phyloP scores from a whole-genome alignment of 164 flowering plant genomes.

The Santalum album region DNA sequence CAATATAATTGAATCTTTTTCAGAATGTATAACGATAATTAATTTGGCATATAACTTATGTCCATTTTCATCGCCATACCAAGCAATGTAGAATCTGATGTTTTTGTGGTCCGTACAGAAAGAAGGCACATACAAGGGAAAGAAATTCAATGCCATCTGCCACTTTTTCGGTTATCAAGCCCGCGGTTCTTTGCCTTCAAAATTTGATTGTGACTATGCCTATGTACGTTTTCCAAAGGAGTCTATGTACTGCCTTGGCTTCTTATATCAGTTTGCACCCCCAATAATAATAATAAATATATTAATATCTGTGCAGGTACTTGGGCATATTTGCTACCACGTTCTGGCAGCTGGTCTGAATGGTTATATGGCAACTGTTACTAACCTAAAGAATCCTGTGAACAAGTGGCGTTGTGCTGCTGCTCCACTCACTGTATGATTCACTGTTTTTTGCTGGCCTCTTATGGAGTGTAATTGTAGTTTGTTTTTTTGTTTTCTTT shows the following conservation, averaged over 20 bases:
- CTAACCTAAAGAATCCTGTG: slow-evolving; percentile 83
- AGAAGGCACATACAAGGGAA: slow-evolving; percentile 96
- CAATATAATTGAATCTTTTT: no score
- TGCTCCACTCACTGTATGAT: slow-evolving; percentile 81
- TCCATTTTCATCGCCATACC: neutral
- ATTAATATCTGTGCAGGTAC: slow-evolving; percentile 49
- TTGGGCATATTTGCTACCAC: slow-evolving; percentile 92
- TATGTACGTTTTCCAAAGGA: slow-evolving; percentile 43
- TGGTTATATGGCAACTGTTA: slow-evolving; percentile 94
- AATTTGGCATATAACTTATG: no score
- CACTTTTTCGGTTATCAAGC: slow-evolving; percentile 99
- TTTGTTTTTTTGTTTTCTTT: no score
- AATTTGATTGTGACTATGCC: slow-evolving; percentile 97
- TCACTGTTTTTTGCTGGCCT: slow-evolving; percentile 1
- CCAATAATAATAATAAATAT: neutral
- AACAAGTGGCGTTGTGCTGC: slow-evolving; percentile 99
- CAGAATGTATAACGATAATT: no score
- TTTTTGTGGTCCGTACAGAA: slow-evolving; percentile 47
- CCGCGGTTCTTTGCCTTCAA: slow-evolving; percentile 93
- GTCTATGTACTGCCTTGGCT: neutral
- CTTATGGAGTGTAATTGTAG: no score
- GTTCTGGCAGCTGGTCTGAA: slow-evolving; percentile 92
- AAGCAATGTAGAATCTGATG: neutral
- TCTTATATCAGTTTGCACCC: neutral
- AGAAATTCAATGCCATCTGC: slow-evolving; percentile 97